Conservation (phyloP, 768 basidiomycete species). For the Mycena alexandri region DNA sequence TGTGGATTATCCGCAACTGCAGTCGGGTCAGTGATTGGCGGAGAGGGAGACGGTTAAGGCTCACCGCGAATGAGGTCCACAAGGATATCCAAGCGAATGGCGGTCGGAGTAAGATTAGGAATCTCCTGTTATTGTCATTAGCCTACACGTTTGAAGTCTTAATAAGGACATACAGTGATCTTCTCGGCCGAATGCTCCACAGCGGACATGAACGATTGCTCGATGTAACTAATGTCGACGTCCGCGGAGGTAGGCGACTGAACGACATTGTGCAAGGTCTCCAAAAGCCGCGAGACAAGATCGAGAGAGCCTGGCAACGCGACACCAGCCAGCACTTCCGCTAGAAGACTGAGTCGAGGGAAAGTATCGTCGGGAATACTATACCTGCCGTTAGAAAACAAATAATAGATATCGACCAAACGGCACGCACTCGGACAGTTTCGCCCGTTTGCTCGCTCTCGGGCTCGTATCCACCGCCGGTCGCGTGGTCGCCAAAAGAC, state of each 20-base stretch:
- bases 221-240: slow-evolving; percentile 81
- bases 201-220: slow-evolving; percentile 88
- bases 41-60: slow-evolving; percentile 32
- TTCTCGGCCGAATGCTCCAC: slow-evolving; percentile 74
- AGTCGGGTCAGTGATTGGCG: slow-evolving; percentile 12
- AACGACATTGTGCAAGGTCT: slow-evolving; percentile 75
- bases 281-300: slow-evolving; percentile 78
- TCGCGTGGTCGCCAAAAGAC: slow-evolving; percentile 64
- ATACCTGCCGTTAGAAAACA: neutral
- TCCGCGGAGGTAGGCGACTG: slow-evolving; percentile 65
- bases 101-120: slow-evolving; percentile 64
- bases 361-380: slow-evolving; percentile 56
- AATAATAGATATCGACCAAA: neutral
- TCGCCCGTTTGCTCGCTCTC: slow-evolving; percentile 75
- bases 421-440: slow-evolving; percentile 65
- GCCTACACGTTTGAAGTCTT: neutral
- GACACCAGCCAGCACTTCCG: slow-evolving; percentile 78
- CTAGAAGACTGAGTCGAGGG: slow-evolving; percentile 66
- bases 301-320: slow-evolving; percentile 77
- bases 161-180: slow-evolving; percentile 59
- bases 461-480: slow-evolving; percentile 56
- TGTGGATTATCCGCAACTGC: slow-evolving; percentile 92
- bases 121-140: slow-evolving; percentile 56
- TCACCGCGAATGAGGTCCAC: slow-evolving; percentile 88
- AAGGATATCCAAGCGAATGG: slow-evolving; percentile 85